Conservation (phyloP, 345 rosid species). For the Arabis hirsuta region DNA sequence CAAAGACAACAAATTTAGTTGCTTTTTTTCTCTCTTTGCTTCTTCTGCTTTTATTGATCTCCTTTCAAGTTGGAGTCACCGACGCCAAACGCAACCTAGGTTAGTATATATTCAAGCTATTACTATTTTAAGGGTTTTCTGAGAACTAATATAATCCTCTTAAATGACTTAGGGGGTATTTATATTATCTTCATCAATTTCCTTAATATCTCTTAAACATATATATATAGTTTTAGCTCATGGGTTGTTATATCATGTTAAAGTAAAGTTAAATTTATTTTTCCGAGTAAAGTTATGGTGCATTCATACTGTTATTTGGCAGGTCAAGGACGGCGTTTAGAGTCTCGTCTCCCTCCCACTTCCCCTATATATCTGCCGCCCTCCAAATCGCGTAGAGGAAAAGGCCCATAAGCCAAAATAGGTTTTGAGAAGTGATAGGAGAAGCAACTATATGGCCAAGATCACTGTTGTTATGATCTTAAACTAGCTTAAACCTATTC, state of each 20-base stretch:
- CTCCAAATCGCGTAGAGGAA: constrained; percentile 41
- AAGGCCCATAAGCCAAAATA: constrained; percentile 23
- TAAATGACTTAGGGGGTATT: neutral
- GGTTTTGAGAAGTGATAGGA: constrained; percentile 9
- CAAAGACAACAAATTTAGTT: constrained; percentile 15
- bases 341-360: constrained; percentile 23
- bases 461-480: constrained; percentile 9
- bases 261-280: neutral
- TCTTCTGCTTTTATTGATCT: constrained; percentile 28
- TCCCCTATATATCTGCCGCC: constrained; percentile 36
- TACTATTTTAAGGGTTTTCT: constrained; percentile 1
- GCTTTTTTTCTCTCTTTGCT: constrained; percentile 30
- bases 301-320: neutral
- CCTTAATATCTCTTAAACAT: neutral
- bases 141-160: neutral
- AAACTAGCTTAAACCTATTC: neutral
- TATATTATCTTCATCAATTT: neutral
- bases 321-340: constrained; percentile 14
- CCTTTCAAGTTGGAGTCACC: constrained; percentile 30
- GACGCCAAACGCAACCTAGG: constrained; percentile 31
- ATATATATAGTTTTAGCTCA: neutral
- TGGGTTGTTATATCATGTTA: neutral
- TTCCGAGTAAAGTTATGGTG: neutral
- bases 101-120: constrained; percentile 30
- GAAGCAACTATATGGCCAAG: constrained; percentile 16